Conservation (phyloP, 495 filamentous ascomycete genomes). For the Hypoxylon lienhwacheense region DNA sequence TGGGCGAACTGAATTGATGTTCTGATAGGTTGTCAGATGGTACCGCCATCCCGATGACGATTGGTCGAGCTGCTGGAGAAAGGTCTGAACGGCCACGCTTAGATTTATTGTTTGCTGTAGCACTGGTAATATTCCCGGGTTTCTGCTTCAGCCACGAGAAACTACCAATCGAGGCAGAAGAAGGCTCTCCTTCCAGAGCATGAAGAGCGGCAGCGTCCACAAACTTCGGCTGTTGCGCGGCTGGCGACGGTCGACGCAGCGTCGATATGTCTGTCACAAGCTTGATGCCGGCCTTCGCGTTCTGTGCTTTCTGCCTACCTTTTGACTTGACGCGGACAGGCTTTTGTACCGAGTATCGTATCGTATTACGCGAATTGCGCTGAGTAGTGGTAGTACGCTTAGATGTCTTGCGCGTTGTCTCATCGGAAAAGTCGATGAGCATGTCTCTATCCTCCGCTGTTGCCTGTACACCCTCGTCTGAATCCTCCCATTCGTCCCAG, state of each 20-base stretch:
- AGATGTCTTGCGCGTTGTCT: constrained; percentile 16
- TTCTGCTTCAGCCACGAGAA: constrained; percentile 50
- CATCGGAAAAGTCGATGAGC: constrained; percentile 32
- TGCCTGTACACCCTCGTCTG: constrained; percentile 45
- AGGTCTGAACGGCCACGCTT: constrained; percentile 51
- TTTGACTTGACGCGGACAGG: constrained; percentile 48
- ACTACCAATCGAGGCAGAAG: constrained; percentile 45
- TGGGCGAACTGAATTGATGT: constrained; percentile 55
- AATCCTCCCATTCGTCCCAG: constrained; percentile 55
- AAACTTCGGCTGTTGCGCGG: constrained; percentile 41
- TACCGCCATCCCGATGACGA: constrained; percentile 77
- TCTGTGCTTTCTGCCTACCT: constrained; percentile 56
- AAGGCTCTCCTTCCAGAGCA: constrained; percentile 50
- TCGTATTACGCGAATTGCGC: constrained; percentile 22
- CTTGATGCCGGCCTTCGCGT: constrained; percentile 63
- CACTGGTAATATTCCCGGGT: constrained; percentile 29
- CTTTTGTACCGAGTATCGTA: constrained; percentile 31
- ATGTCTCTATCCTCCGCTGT: constrained; percentile 25
- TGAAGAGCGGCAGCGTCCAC: constrained; percentile 54
- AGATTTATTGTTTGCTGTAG: constrained; percentile 35
- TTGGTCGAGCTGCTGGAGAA: constrained; percentile 73
- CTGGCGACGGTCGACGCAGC: constrained; percentile 32
- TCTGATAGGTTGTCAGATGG: constrained; percentile 60
- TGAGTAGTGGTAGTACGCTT: constrained; percentile 16
- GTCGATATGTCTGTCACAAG: constrained; percentile 62